These are phyloP conservation scores for Trichoderma oligosporum DNA, from an alignment of 2,329 filamentous ascomycete species.

Conservation along the genomic window DNA sequence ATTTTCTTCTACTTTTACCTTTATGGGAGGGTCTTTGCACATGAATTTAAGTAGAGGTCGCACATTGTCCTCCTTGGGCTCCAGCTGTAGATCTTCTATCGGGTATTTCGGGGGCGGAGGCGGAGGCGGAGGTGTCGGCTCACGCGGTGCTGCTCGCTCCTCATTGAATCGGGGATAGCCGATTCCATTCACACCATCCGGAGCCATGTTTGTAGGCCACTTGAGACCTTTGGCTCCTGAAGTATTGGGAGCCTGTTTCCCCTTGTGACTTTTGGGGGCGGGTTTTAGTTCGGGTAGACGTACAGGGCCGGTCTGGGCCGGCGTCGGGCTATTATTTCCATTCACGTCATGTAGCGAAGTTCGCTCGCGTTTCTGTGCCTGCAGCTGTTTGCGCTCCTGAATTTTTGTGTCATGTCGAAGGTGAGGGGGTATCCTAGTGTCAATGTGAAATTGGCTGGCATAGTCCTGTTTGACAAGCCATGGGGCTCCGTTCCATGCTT, in stretches of 20 bases:
- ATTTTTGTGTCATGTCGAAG: slow-evolving; percentile 77
- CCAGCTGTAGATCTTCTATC: slow-evolving; percentile 86
- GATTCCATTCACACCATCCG: slow-evolving; percentile 44
- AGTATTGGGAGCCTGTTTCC: slow-evolving; percentile 43
- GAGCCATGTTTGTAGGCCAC: slow-evolving; percentile 32
- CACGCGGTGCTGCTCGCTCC: slow-evolving; percentile 30
- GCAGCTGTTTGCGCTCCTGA: slow-evolving; percentile 69
- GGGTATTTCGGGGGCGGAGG: slow-evolving; percentile 86
- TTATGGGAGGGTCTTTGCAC: slow-evolving; percentile 59
- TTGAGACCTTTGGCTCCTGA: slow-evolving; percentile 43
- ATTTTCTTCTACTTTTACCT: slow-evolving; percentile 44
- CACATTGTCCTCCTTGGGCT: slow-evolving; percentile 60
- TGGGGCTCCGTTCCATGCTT: slow-evolving; percentile 92
- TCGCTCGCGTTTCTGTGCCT: slow-evolving; percentile 60
- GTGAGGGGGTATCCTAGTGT: slow-evolving; percentile 79
- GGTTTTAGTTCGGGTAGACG: slow-evolving; percentile 72
- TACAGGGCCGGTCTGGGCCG: slow-evolving; percentile 45
- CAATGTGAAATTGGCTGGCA: slow-evolving; percentile 79
- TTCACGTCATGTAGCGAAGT: slow-evolving; percentile 42
- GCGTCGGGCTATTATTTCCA: slow-evolving; percentile 33
- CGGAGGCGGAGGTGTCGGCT: slow-evolving; percentile 54
- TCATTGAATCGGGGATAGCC: slow-evolving; percentile 45
- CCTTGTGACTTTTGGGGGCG: slow-evolving; percentile 65
- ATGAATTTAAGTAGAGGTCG: slow-evolving; percentile 77
- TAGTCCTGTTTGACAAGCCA: slow-evolving; percentile 91